Base-by-base conservation (phyloP, 2,329 filamentous ascomycete genomes). In the Aspergillus amoenus region DNA sequence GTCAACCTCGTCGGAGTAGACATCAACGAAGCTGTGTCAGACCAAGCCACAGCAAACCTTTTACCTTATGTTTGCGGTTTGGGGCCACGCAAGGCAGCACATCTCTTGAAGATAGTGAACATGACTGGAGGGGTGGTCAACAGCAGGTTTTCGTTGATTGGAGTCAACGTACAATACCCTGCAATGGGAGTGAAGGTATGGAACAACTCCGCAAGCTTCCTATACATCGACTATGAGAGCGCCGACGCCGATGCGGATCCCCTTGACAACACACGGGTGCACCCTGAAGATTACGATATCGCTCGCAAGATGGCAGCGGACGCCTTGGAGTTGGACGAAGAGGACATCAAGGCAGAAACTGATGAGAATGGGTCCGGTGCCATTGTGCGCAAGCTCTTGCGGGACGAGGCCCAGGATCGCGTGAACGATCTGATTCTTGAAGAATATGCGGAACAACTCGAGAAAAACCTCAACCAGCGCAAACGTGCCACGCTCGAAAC, bases 301-400 rank as follows among this genome's bases (percentile, higher is more conserved):
- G 94, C 92, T 48, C 90, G 93, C 66, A 99, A 99, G 78, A 97
- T 99, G 88, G 94, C 94, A 18, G 94, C 94, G 3, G 94, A 99
- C 79, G 94, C 94, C 15, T 81, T 99, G 47, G 93, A 97, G 71
- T 82, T 99, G 64, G 94, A 99, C 66, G 94, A 99, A 76, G 94
- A 99, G 78, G 94, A 99, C 68, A 91, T 99, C 71, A 95, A 96
- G 75, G 91, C 90, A 1, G 93, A 97, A 76, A 89, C 89, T 5
- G 91, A 96, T 63, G 91, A 97, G 69, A 91, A 92, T 62, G 94
- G 94, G 0, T 82, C 89, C 0, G 92, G 90, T 15, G 94, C 93
- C 7, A 93, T 97, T 64, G 91, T 99, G 54, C 88, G 93, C 61
- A 95, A 93, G 74, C 85, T 99, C n/a, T 90, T 99, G 73, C 90